Base-by-base conservation (phyloP, 768 basidiomycete species). In the Mycena metata region DNA sequence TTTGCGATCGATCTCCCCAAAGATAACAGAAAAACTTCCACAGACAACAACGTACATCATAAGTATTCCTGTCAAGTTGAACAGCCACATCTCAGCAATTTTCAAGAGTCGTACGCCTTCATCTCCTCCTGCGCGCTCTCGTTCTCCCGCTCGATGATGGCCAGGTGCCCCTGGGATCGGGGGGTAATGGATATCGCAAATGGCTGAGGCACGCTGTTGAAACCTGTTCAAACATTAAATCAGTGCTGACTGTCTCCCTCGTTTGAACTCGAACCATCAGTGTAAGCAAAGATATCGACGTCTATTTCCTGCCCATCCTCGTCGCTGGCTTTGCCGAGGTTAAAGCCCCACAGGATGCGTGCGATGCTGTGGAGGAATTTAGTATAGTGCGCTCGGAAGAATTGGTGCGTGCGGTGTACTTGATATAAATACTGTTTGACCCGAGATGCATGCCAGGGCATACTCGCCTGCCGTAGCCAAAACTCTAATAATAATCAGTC, bases 261-360 rank as follows among this genome's bases (percentile, higher is more conserved):
- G 15, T 39, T 17, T 11, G 16, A 39, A 33, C 39, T 16, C 43
- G 21, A 33, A 67, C 66, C 70, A 51, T 71, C 64, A 33, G 70
- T 71, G 45, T 71, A 71, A 21, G 70, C 70, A n/a, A 71, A 24
- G 17, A 60, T 72, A 41, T 72, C 70, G 30, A 72, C 67, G 26
- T 66, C 59, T 19, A 69, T 66, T 39, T 68, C 70, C 12, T 54
- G 21, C 5, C 64, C 70, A 5, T 58, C 41, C 30, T 65, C 50
- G 56, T 72, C 67, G 19, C 63, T 67, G 7, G 70, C 67, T 21
- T 68, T 68, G 56, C 55, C 17, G 43, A 72, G 51, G 21, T 68
- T 42, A 35, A 72, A 72, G 0, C 59, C 70, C 70, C 70, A 72
- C 36, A 72, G 58, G 17, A 72, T 69, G 10, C 70, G 70, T 13